Base-by-base conservation (phyloP, 2,329 filamentous ascomycete genomes). In the Byssochlamys sp. region DNA sequence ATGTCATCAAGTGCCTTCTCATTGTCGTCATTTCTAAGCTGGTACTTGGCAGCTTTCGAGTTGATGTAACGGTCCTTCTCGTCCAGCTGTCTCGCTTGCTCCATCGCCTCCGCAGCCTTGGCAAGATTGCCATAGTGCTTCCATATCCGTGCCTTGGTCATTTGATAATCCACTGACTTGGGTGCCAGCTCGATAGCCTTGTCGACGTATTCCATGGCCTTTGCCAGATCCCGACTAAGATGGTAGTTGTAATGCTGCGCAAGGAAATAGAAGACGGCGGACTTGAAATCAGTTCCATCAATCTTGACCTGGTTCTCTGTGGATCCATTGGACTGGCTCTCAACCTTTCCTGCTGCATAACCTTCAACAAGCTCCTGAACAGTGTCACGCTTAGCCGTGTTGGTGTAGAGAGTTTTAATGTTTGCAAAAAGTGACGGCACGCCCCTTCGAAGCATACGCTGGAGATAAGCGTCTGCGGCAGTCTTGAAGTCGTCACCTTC, bases 211-310 rank as follows among this genome's bases (percentile, higher is more conserved):
- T 89, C 82, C 72, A 86, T 82, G 2, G 95, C 92, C 75, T 91
- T 94, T 58, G 81, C 66, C 26, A 97, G 81, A 71, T 97, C 84
- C 49, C 91, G 90, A 70, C 90, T 96, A 59, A 90, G 79, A 71
- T 88, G 81, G 73, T 96, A 96, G 77, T 96, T 94, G 80, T 96
- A 95, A 75, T 99, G 95, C 69, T 97, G 94, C 7, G 91, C 91
- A 56, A 99, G 83, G 78, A 95, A 99, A 74, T 95, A 97, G 54
- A 91, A 83, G 12, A 89, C 89, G 1, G 91, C 89, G 12, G 89
- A 83, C 66, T 88, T 81, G 69, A 92, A 92, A 28, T 70, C 67
- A 35, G 77, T 78, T n/a, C 77, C 75, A 54, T 84, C 78, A 26
- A 78, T 80, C 57, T 81, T 81, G 3, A 72, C 69, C 50, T 69